These are phyloP conservation scores for Rhodotorula kratochvilovae DNA, from an alignment of 768 basidiomycete species.

Conservation along the genomic window DNA sequence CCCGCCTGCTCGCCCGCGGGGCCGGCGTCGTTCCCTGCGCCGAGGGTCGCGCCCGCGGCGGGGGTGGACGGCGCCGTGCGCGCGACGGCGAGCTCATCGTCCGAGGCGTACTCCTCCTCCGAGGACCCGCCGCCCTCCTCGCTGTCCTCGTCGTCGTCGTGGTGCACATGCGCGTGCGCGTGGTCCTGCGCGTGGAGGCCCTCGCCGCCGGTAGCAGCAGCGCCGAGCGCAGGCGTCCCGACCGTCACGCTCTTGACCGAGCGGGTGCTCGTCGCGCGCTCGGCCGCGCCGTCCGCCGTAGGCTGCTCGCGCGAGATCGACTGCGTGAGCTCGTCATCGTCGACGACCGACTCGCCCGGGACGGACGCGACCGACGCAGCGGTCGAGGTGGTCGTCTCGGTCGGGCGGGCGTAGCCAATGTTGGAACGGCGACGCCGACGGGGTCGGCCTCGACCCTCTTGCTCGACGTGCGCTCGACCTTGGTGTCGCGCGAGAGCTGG, in stretches of 20 bases:
- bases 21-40: neutral
- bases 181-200: neutral
- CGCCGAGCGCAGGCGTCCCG: neutral
- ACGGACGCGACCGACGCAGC: slow-evolving; percentile 10
- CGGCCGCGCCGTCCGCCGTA: neutral
- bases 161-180: neutral
- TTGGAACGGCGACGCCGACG: slow-evolving; percentile 31
- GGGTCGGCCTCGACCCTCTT: slow-evolving; percentile 15
- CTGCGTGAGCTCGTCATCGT: slow-evolving; percentile 9
- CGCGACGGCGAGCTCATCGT: slow-evolving; percentile 20
- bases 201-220: neutral
- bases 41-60: neutral
- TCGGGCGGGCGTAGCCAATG: slow-evolving; percentile 25
- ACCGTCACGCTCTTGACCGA: slow-evolving; percentile 3
- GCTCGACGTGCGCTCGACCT: slow-evolving; percentile 1
- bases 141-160: slow-evolving; percentile 19
- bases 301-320: neutral
- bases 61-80: slow-evolving; percentile 31
- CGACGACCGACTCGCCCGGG: slow-evolving; percentile 5
- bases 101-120: slow-evolving; percentile 30
- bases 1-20: neutral
- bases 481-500: slow-evolving; percentile 39
- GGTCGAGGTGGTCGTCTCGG: neutral
- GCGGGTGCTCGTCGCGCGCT: neutral
- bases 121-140: slow-evolving; percentile 33